phyloP scores from a whole-genome alignment of 1,284 basidiomycete species.

The Cryptococcus depauperatus region DNA sequence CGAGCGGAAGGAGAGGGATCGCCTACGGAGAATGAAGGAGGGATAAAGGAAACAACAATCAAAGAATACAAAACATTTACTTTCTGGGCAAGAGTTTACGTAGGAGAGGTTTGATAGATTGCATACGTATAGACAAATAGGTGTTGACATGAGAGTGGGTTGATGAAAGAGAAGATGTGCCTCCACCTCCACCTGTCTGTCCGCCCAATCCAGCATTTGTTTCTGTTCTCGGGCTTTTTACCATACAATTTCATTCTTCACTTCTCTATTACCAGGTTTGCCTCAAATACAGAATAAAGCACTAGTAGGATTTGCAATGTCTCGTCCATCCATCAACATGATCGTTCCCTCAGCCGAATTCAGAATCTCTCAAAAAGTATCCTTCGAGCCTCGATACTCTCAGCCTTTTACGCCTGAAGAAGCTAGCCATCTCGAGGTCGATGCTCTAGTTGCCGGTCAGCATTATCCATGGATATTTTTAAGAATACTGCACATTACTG shows the following conservation, averaged over 20 bases:
- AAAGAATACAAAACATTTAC: slow-evolving; percentile 44
- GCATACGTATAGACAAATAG: background rate
- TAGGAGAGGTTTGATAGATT: slow-evolving; percentile 21
- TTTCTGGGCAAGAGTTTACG: slow-evolving; percentile 36
- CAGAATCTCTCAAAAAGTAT: slow-evolving; percentile 2
- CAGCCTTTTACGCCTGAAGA: slow-evolving; percentile 69
- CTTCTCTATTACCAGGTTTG: background rate
- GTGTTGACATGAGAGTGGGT: no score
- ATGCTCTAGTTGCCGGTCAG: slow-evolving; percentile 52
- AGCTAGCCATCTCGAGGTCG: slow-evolving; percentile 57
- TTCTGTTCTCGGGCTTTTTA: background rate
- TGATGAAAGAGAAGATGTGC: background rate
- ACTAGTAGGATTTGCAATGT: no score
- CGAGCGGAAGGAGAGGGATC: slow-evolving; percentile 62
- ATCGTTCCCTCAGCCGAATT: background rate
- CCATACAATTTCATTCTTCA: background rate
- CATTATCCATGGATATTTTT: no score
- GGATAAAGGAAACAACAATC: slow-evolving; percentile 11
- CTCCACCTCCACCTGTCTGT: background rate
- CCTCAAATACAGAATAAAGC: no score
- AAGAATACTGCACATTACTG: no score
- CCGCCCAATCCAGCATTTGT: no score
- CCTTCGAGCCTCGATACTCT: slow-evolving; percentile 54
- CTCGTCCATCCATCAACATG: background rate
- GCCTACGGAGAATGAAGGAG: slow-evolving; percentile 7